Evolutionary conservation across 805 yeast species (phyloP).

Genomic region (Candida peoriensis): DNA sequence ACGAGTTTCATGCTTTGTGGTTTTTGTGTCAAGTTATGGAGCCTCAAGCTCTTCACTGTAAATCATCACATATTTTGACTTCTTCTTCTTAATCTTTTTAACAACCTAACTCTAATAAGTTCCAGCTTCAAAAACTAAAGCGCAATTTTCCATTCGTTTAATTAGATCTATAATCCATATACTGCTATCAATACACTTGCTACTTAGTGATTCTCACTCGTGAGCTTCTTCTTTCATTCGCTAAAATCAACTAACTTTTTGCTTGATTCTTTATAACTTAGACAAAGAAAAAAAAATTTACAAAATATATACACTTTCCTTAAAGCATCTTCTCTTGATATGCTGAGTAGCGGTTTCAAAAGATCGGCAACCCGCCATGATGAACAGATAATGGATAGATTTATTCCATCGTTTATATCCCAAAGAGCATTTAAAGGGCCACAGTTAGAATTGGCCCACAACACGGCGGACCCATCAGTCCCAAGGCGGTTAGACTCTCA

Average conservation of each 20-base stretch:
- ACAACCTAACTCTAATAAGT: no score
- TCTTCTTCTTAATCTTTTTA: no score
- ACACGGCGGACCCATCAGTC: not conserved
- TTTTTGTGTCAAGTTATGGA: no score
- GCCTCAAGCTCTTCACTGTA: no score
- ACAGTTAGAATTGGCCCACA: constrained; percentile 5
- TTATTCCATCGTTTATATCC: constrained; percentile 32
- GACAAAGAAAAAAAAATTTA: not conserved
- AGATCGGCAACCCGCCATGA: constrained; percentile 1
- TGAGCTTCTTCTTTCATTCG: no score
- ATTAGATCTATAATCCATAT: no score
- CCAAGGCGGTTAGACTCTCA: constrained; percentile 10
- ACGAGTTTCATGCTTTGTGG: no score
- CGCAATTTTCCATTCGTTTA: no score
- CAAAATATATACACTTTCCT: not conserved
- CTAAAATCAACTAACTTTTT: not conserved
- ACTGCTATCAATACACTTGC: no score
- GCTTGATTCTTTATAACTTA: not conserved
- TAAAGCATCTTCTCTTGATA: not conserved
- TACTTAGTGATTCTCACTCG: no score
- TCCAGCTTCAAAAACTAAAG: no score
- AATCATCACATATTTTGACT: no score
- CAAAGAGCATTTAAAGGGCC: constrained; percentile 23
- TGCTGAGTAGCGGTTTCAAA: constrained; percentile 6
- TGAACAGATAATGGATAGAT: constrained; percentile 29